Percentiles rank a stretch among this genome's conserved stretches.
Evolutionary conservation across 2,329 filamentous ascomycete genomes (phyloP).

Genomic region (Monilinia vaccinii-corymbosi): DNA sequence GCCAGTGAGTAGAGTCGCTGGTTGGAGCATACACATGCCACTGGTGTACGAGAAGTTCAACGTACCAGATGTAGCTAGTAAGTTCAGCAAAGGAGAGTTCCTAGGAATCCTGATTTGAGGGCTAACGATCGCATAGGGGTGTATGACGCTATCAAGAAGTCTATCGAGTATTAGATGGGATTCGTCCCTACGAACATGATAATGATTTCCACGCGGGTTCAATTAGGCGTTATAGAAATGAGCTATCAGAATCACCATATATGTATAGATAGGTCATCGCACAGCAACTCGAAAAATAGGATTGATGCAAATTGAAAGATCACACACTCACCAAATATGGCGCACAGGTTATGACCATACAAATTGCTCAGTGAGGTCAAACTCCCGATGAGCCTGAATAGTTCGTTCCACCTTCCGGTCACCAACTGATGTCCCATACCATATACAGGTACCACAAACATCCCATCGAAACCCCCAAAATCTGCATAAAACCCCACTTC

Average conservation of each 20-base stretch:
- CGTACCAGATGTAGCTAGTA: conserved; percentile 61
- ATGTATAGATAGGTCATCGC: neutral
- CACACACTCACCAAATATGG: no score
- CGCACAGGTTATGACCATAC: no score
- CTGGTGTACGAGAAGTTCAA: conserved; percentile 57
- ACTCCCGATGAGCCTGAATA: no score
- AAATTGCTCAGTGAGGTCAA: no score
- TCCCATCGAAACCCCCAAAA: no score
- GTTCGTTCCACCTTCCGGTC: no score
- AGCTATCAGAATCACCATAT: neutral
- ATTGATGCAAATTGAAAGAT: neutral
- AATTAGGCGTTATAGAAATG: neutral
- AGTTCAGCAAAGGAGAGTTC: conserved; percentile 30
- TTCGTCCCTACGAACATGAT: neutral
- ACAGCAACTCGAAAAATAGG: neutral
- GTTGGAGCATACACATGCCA: conserved; percentile 60
- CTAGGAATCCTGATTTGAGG: neutral
- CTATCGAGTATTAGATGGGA: conserved; percentile 23
- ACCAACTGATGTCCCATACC: no score
- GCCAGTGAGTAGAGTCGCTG: conserved; percentile 59
- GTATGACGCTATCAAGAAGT: conserved; percentile 30
- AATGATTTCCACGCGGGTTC: neutral
- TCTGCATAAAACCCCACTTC: no score
- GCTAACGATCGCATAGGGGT: conserved; percentile 24
- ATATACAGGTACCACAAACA: no score